Percentiles rank a stretch among this genome's conserved stretches.
These are phyloP conservation scores for Nicotiana otophora DNA, from an alignment of 257 asterid genomes.

Conservation along the genomic window DNA sequence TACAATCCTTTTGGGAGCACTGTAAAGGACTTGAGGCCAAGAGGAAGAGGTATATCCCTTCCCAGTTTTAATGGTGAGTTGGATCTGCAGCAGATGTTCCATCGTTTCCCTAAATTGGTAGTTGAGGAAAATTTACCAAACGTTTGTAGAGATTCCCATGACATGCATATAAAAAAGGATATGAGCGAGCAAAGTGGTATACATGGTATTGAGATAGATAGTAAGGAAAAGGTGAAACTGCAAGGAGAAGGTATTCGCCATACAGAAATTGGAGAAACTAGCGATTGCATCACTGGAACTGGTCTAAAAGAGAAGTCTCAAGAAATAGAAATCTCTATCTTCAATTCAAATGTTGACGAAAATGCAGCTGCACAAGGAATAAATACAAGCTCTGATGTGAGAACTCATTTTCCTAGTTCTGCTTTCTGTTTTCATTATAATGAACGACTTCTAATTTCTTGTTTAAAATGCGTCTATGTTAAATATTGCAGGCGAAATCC, in stretches of 20 bases:
- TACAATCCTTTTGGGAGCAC: not conserved
- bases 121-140: not conserved
- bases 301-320: not conserved
- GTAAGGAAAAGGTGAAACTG: not conserved
- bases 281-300: not conserved
- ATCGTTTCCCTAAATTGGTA: not conserved
- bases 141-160: not conserved
- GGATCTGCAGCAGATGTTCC: not conserved
- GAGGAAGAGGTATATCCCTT: too few species aligned
- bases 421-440: not conserved
- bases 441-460: not conserved
- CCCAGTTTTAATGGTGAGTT: not conserved
- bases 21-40: too few species aligned
- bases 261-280: not conserved
- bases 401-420: not conserved
- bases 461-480: not conserved
- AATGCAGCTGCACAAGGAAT: not conserved
- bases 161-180: not conserved
- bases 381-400: not conserved
- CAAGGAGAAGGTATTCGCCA: not conserved
- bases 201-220: not conserved
- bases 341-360: not conserved
- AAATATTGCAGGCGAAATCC: not conserved
- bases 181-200: not conserved
- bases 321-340: not conserved